Conservation (phyloP, 2,329 filamentous ascomycete genomes). For the Monilinia aucupariae region DNA sequence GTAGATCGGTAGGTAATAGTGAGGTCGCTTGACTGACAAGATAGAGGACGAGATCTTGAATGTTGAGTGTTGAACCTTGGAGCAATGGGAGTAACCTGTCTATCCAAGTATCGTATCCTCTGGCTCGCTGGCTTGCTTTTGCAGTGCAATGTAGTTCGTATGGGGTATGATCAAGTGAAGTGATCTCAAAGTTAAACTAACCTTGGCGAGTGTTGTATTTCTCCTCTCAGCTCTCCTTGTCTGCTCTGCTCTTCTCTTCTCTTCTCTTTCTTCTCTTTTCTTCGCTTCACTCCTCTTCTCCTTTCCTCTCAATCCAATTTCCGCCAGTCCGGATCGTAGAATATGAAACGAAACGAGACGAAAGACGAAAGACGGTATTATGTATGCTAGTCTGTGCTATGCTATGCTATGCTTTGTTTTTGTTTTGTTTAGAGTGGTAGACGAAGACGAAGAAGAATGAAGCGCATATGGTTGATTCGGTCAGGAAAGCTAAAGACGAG, state of each 20-base stretch:
- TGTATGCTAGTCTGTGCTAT: too few species aligned
- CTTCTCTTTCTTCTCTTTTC: too few species aligned
- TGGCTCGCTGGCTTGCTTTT: slow-evolving; percentile 9
- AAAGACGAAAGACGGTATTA: background rate
- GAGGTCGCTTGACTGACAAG: slow-evolving; percentile 12
- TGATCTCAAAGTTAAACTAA: slow-evolving; percentile 9
- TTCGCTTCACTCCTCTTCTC: background rate
- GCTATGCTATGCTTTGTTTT: slow-evolving; percentile 7
- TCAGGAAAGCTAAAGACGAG: too few species aligned
- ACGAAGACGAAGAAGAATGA: too few species aligned
- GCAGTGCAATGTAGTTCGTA: slow-evolving; percentile 5
- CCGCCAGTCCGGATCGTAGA: slow-evolving; percentile 5
- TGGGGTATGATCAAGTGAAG: slow-evolving; percentile 9
- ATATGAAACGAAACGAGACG: background rate
- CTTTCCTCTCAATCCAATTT: slow-evolving; percentile 1
- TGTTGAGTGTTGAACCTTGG: too few species aligned
- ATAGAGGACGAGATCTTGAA: slow-evolving; percentile 4
- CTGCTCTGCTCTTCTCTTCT: too few species aligned
- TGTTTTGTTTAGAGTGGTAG: too few species aligned
- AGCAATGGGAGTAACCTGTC: background rate
- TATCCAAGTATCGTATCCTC: slow-evolving; percentile 8
- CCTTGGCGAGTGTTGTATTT: slow-evolving; percentile 11
- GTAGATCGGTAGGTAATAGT: background rate
- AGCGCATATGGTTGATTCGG: too few species aligned
- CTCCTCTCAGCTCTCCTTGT: slow-evolving; percentile 5